Evolutionary conservation across 768 basidiomycete species (phyloP).

Genomic region (Scleroderma bovista): DNA sequence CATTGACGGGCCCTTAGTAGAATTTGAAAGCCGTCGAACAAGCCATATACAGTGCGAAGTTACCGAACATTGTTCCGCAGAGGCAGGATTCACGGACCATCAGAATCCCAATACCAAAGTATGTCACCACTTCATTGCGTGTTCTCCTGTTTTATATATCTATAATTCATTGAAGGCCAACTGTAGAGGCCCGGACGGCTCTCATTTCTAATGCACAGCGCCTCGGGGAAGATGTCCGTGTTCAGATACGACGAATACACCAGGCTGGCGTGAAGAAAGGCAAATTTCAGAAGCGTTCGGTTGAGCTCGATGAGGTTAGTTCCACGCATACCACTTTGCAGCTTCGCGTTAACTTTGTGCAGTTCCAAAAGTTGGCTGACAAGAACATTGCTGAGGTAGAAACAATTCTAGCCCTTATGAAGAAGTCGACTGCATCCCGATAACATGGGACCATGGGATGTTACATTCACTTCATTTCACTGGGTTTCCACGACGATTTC

Average conservation of each 20-base stretch:
- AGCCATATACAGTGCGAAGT: constrained; percentile 68
- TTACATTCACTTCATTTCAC: not conserved
- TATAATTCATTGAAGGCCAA: constrained; percentile 46
- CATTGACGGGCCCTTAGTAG: constrained; percentile 43
- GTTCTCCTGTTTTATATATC: not conserved
- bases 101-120: constrained; percentile 80
- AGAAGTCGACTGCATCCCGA: constrained; percentile 43
- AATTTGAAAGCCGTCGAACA: constrained; percentile 70
- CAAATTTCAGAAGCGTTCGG: constrained; percentile 61
- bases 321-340: not conserved
- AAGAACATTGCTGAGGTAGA: constrained; percentile 61
- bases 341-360: not conserved
- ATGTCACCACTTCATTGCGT: constrained; percentile 8
- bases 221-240: constrained; percentile 69
- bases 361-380: constrained; percentile 77
- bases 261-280: constrained; percentile 62
- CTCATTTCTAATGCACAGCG: constrained; percentile 51
- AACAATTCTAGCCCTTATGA: constrained; percentile 54
- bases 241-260: constrained; percentile 70
- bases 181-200: constrained; percentile 61
- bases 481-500: not conserved
- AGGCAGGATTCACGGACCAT: constrained; percentile 65
- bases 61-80: constrained; percentile 71
- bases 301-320: constrained; percentile 66
- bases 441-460: constrained; percentile 8